These are phyloP conservation scores for Lachnellula subtilissima DNA, from an alignment of 2,329 filamentous ascomycete species.

Conservation along the genomic window DNA sequence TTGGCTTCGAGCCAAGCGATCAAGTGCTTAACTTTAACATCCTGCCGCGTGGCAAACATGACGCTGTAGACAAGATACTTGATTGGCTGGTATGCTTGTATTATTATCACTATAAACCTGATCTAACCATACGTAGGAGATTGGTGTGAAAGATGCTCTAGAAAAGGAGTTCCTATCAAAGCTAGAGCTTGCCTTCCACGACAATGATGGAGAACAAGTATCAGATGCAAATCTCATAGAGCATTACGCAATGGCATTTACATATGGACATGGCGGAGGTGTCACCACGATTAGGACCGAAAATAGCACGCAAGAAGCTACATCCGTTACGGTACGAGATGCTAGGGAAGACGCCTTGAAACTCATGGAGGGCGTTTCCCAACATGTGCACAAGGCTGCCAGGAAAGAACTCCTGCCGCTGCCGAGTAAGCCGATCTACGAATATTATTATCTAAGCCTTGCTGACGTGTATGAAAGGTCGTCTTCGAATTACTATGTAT, in stretches of 20 bases:
- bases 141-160: slow-evolving; percentile 20
- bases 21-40: slow-evolving; percentile 13
- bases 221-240: slow-evolving; percentile 18
- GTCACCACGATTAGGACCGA: neutral
- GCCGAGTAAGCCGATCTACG: slow-evolving; percentile 1
- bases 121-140: slow-evolving; percentile 17
- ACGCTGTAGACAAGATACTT: slow-evolving; percentile 22
- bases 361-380: neutral
- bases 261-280: slow-evolving; percentile 12
- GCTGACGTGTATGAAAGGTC: neutral
- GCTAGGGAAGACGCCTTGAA: slow-evolving; percentile 4
- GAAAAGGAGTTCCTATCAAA: slow-evolving; percentile 19
- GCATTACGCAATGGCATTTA: slow-evolving; percentile 22
- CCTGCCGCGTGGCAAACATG: slow-evolving; percentile 13
- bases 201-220: slow-evolving; percentile 8
- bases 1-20: slow-evolving; percentile 5
- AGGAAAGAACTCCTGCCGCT: neutral
- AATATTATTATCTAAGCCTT: neutral
- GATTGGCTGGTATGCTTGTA: slow-evolving; percentile 21
- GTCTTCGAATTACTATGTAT: slow-evolving; percentile 11
- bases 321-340: neutral
- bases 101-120: neutral
- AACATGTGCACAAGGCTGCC: neutral
- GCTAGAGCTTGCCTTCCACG: slow-evolving; percentile 24
- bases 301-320: neutral